Evolutionary conservation across 2,329 filamentous ascomycete species (phyloP), one percentile per base, ranked within the genome.

Genomic region (Berkeleyomyces rouxiae): DNA sequence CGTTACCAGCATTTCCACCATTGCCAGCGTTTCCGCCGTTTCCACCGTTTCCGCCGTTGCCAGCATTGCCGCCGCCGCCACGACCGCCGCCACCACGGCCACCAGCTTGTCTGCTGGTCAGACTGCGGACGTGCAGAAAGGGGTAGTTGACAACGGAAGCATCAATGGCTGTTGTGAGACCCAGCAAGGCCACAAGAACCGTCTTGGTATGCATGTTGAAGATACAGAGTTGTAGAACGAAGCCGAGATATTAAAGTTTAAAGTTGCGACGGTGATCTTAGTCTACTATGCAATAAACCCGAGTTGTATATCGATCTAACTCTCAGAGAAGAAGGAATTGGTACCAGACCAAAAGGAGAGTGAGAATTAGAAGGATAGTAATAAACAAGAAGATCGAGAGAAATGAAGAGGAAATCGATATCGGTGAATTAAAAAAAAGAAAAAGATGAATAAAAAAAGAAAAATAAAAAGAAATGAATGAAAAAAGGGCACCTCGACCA

Each of bases 141-240:
- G 69, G 69, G 62, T 73, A 72, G 63, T 71, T 68, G 64, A 79
- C 69, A 23, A 72, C 71, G 13, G 74, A 72, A 55, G 77, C 80
- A 46, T 82, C 78, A 63, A 73, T 69, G 53, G 76, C 69, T 63
- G 72, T 72, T 59, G 74, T 70, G 65, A 79, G 69, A 71, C 79
- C 76, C 70, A 79, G 66, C 31, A 82, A 74, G 73, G 77, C 74
- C 58, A 79, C 65, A 65, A 81, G 67, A 57, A 78, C 68, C 65
- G 73, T 73, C 70, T 80, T 79, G 69, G 80, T 69, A 69, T 80
- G 76, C 80, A 82, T 82, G 58, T 68, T 79, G 74, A 66, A 63
- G 36, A 57, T 58, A 55, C n/a, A 23, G 37, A 47, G 42, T 39
- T 42, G 16, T 49, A 57, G n/a, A 39, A 42, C 7, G 11, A 37